Evolutionary conservation across 768 basidiomycete species (phyloP).

Genomic region (Hypsizygus marmoreus): DNA sequence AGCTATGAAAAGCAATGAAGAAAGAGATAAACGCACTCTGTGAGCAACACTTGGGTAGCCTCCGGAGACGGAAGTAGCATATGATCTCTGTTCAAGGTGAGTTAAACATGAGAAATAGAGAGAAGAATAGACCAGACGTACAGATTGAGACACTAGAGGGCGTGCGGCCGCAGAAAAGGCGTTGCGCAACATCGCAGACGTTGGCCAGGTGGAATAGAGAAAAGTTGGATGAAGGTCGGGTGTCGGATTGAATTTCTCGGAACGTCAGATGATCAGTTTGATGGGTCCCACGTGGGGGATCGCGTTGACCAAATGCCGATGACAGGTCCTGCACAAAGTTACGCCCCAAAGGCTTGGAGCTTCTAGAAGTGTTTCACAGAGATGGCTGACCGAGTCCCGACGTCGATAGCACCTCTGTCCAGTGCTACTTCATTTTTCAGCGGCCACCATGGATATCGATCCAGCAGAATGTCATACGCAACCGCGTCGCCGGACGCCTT

Average conservation of each 20-base stretch:
- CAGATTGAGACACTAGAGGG: constrained; percentile 52
- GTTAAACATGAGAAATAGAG: not conserved
- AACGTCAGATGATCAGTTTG: constrained; percentile 13
- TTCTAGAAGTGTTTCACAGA: no score
- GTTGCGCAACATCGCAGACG: constrained; percentile 66
- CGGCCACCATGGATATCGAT: constrained; percentile 34
- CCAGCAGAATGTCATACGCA: constrained; percentile 41
- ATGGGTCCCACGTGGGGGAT: constrained; percentile 14
- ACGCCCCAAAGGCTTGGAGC: no score
- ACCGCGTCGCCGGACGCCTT: constrained; percentile 40
- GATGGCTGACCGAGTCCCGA: no score
- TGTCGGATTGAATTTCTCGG: constrained; percentile 9
- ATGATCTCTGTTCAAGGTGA: constrained; percentile 46
- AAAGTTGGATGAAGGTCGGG: constrained; percentile 32
- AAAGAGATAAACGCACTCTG: constrained; percentile 49
- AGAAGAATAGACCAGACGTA: constrained; percentile 31
- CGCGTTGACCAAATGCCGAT: no score
- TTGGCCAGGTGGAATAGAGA: constrained; percentile 26
- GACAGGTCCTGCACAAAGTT: no score
- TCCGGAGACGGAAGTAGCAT: constrained; percentile 75
- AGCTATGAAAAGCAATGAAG: constrained; percentile 13
- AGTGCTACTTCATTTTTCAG: not conserved
- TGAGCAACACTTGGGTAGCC: constrained; percentile 76
- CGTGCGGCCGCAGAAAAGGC: constrained; percentile 58
- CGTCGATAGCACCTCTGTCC: no score